Base-by-base conservation (phyloP, 164 flowering plant genomes). In the Chimonanthus salicifolius region DNA sequence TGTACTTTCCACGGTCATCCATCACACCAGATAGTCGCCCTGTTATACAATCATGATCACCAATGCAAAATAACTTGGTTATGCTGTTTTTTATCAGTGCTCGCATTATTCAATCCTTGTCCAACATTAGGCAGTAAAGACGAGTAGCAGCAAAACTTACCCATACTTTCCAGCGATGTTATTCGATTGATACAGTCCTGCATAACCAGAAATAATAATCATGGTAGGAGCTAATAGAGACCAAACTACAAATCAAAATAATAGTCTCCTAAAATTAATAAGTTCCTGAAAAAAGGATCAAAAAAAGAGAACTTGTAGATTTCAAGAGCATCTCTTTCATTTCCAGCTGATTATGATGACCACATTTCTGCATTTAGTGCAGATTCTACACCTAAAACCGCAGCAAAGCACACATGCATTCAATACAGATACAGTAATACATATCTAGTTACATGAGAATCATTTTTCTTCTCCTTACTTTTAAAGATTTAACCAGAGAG, bases 1-100 rank as follows among this genome's bases (percentile, higher is more conserved):
- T 91, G 83, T 89, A 95, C 73, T 95, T 95, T 62, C 99, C 99
- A 77, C 98, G 84, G 72, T 95, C 99, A 74, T 95, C 99, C 98
- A 95, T 95, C 2, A 94, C 97, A 60, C 99, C 99, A 21, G 99
- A 94, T 33, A 94, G 84, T 70, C 99, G 80, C 58, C 96, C 99
- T 92, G 74, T 16, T 10, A 54, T 13, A 54, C 15, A 13, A 54
- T 54, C 11, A 54, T 16, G 15, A 65, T 5, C 7, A 5, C 18
- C 43, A 6, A 65, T 45, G 16, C 47, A 65, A 0, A 45, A 45
- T 15, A 3, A 48, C 9, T 15, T 9, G 45, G 18, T 11, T 45
- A 11, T 44, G 5, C 68, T 5, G 45, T 13, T 65, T 43, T n/a
- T 45, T 43, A 21, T 3, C 44, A 20, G 66, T 3, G 4, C 33